Percentiles rank a stretch among this genome's conserved stretches.
Evolutionary conservation across 1,284 basidiomycete genomes (phyloP).

Genomic region (Papiliotrema nemorosa): DNA sequence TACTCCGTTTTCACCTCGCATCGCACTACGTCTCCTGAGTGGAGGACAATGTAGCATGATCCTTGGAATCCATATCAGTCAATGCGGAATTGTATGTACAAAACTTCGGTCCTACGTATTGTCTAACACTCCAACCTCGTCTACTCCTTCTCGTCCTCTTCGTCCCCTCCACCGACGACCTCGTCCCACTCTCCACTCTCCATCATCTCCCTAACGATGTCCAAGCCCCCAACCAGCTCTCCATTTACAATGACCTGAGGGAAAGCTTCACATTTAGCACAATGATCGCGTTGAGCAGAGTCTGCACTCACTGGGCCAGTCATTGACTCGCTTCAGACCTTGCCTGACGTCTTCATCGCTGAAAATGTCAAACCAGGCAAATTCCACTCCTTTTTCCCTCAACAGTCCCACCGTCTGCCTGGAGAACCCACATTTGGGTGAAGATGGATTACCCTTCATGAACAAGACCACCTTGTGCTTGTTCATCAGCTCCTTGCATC

Average conservation of each 20-base stretch:
- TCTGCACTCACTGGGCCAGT: constrained; percentile 49
- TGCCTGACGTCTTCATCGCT: constrained; percentile 66
- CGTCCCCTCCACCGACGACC: constrained; percentile 25
- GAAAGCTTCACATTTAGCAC: constrained; percentile 32
- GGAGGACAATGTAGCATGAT: too few relatives aligned
- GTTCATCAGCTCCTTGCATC: constrained; percentile 61
- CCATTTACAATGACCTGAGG: constrained; percentile 79
- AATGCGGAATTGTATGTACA: too few relatives aligned
- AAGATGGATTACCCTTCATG: constrained; percentile 92
- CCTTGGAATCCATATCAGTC: too few relatives aligned
- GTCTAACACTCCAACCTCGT: too few relatives aligned
- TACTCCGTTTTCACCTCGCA: too few relatives aligned
- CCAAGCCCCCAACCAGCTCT: constrained; percentile 68
- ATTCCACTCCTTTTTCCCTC: constrained; percentile 60
- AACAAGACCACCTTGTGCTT: constrained; percentile 69
- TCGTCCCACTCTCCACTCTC: constrained; percentile 50
- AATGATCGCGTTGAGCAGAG: neutral
- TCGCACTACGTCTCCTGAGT: too few relatives aligned
- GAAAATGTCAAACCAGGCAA: constrained; percentile 70
- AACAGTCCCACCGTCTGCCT: constrained; percentile 66
- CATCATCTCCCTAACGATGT: constrained; percentile 64
- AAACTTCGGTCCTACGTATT: too few relatives aligned
- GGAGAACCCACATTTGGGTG: constrained; percentile 81
- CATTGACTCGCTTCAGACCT: constrained; percentile 53
- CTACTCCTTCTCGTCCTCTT: constrained; percentile 14